Evolutionary conservation across 1,284 basidiomycete species (phyloP), one percentile per base, ranked within the genome.

Genomic region (Tylopilus orsonianus): DNA sequence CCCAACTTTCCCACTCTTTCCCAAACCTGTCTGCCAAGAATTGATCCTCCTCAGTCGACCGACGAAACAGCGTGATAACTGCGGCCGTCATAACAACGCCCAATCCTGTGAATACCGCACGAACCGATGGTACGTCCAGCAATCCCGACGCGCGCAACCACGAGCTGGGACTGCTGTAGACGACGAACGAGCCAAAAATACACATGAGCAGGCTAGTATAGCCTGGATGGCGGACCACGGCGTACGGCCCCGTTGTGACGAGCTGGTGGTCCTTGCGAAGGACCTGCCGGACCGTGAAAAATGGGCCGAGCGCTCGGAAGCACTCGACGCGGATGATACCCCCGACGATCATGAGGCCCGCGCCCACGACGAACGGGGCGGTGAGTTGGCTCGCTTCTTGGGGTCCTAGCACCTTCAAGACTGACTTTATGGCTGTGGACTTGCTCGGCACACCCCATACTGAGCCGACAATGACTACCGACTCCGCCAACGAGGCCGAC

Each of bases 201-300:
- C 37, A 52, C 9, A 47, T 18, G 1, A 47, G 7, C 16, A 50
- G 3, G 4, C 49, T 49, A 8, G 38, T 18, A 8, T 61, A 61
- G 12, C 49, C 43, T 0, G 60, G 61, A 8, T 62, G 61, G 0
- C 61, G 57, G 2, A 64, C 46, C 20, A 57, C 12, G 0, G 48
- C 34, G 23, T 61, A 60, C 2, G 55, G 57, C 2, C 59, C 59
- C 2, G 14, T 37, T 8, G 54, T 60, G 5, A 60, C 20, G 3
- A 61, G 49, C 12, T 10, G 41, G 32, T 63, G 61, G 0, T 47
- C 50, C 20, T 59, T 53, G 9, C 53, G 51, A 1, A 62, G 14
- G 19, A 44, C 41, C 6, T 47, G 48, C 3, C 45, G n/a, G 8
- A 53, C 52, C 1, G 59, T 61, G 27, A 55, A 63, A n/a, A 44